Base-by-base conservation (phyloP, 768 basidiomycete species). In the Xerocomus potaroensis region DNA sequence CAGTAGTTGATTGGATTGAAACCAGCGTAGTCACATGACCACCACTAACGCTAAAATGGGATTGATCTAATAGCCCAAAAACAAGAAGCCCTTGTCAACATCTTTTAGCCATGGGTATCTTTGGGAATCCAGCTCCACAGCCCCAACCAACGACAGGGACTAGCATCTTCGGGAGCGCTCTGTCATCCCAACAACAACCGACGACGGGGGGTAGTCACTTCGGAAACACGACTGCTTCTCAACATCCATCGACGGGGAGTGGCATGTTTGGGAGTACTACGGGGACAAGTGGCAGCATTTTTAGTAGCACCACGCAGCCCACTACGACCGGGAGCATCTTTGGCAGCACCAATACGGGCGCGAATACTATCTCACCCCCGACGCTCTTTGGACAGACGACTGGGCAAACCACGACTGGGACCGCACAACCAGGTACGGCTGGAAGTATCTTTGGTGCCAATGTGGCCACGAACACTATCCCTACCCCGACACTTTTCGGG, bases 101-200 rank as follows among this genome's bases (percentile, higher is more conserved):
- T 10, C 47, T 34, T 38, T 40, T 43, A 48, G 36, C 43, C 3
- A 58, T 61, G 52, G 32, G 43, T 2, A 45, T 58, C 42, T 64
- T 64, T 26, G 64, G 57, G 33, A 62, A 62, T 21, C 11, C 63
- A 21, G 39, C 47, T 15, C 21, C 50, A 14, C 64, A 59, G 14
- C 58, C 58, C 46, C 60, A 57, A n/a, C 51, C 56, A 0, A 38
- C 59, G 29, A 35, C 65, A 23, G 54, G 60, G 1, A 51, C 57
- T 12, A 39, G 21, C 45, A 19, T 67, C 15, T 67, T 66, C n/a
- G 66, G 64, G 19, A 46, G 24, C 31, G 50, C 53, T 8, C 49
- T 50, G 53, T 42, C 45, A 12, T 47, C 63, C 27, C 65, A 69
- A 24, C 62, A 58, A 36, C 61, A 53, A 45, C 47, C 56, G 6